Conservation (phyloP, 1,139 yeast genomes). For the Yamadazyma jaroonii region DNA sequence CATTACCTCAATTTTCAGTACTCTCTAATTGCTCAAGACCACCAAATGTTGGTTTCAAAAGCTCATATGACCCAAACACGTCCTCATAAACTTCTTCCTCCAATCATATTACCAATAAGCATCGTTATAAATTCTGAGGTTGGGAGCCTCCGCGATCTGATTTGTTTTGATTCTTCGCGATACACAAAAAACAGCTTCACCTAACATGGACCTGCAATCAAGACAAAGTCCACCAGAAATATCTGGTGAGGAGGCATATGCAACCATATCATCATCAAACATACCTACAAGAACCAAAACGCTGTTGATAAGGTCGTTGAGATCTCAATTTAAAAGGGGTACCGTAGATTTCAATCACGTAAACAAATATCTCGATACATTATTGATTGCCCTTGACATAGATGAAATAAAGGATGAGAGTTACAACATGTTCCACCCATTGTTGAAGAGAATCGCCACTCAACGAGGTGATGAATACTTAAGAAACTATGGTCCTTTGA, state of each 20-base stretch:
- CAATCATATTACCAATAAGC: no score
- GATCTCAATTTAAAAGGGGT: slow-evolving; percentile 69
- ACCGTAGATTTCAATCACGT: slow-evolving; percentile 54
- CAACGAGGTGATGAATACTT: slow-evolving; percentile 57
- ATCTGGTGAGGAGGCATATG: slow-evolving; percentile 19
- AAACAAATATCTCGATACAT: slow-evolving; percentile 56
- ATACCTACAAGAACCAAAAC: slow-evolving; percentile 26
- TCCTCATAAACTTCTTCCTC: no score
- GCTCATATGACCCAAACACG: no score
- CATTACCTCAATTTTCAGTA: no score
- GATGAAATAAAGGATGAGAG: slow-evolving; percentile 45
- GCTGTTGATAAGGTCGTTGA: slow-evolving; percentile 48
- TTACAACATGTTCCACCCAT: slow-evolving; percentile 70
- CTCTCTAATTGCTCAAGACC: no score
- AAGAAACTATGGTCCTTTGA: slow-evolving; percentile 43
- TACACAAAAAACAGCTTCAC: slow-evolving; percentile 3
- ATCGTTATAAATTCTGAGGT: neutral
- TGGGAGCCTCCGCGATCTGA: neutral
- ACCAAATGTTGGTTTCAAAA: no score
- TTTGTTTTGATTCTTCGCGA: slow-evolving; percentile 5
- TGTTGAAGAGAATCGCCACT: slow-evolving; percentile 71
- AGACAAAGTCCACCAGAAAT: neutral
- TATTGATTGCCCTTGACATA: slow-evolving; percentile 45
- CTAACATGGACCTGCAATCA: slow-evolving; percentile 1
- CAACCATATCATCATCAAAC: slow-evolving; percentile 20